These are phyloP conservation scores for Chaetomiaceae sp. DNA, from an alignment of 2,329 filamentous ascomycete genomes.

Conservation along the genomic window DNA sequence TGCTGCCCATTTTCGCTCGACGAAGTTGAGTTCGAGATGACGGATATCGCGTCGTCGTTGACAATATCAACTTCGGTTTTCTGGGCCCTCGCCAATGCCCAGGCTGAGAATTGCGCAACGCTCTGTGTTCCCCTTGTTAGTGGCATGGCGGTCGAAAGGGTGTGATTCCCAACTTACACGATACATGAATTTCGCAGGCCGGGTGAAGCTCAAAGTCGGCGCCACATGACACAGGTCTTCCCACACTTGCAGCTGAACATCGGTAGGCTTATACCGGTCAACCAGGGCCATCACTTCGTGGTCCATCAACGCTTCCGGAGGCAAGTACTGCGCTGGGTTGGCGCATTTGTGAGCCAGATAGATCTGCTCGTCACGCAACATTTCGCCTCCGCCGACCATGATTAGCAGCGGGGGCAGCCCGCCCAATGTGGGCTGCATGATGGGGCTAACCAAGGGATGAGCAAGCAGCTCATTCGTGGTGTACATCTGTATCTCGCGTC, in stretches of 20 bases:
- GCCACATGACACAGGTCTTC: slow-evolving; percentile 90
- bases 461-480: slow-evolving; percentile 77
- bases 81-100: slow-evolving; percentile 80
- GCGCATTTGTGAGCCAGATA: slow-evolving; percentile 94
- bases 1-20: slow-evolving; percentile 16
- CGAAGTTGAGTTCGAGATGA: slow-evolving; percentile 58
- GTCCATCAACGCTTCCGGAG: slow-evolving; percentile 56
- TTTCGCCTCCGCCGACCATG: slow-evolving; percentile 79
- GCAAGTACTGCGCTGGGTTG: slow-evolving; percentile 70
- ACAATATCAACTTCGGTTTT: slow-evolving; percentile 72
- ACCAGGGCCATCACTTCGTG: slow-evolving; percentile 55
- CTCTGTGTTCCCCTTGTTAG: slow-evolving; percentile 30
- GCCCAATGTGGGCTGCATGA: slow-evolving; percentile 81
- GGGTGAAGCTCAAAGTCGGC: slow-evolving; percentile 88
- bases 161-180: slow-evolving; percentile 40
- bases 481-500: slow-evolving; percentile 45
- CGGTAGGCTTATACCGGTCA: slow-evolving; percentile 68
- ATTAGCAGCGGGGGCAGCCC: slow-evolving; percentile 84
- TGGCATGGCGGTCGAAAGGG: not conserved
- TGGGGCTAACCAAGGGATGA: slow-evolving; percentile 84
- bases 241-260: slow-evolving; percentile 94
- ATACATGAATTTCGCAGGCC: slow-evolving; percentile 96
- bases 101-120: slow-evolving; percentile 87
- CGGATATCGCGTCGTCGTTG: slow-evolving; percentile 69
- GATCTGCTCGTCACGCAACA: slow-evolving; percentile 89